Conservation (phyloP, 2,329 filamentous ascomycete species). For the Cytospora piceicola region DNA sequence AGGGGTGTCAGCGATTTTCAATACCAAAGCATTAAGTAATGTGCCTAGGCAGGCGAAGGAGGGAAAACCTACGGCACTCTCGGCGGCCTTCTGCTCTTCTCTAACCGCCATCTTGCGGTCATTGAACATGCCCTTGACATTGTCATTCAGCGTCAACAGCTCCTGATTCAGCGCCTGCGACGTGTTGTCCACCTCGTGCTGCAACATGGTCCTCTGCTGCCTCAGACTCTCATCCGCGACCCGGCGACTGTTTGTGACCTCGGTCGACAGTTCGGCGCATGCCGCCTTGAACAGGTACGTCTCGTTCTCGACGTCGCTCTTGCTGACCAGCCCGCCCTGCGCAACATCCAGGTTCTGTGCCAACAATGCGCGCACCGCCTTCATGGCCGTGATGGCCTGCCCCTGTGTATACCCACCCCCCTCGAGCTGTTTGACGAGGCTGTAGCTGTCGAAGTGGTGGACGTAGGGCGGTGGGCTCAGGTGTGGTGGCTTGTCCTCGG, state of each 20-base stretch:
- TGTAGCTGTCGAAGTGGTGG: slow-evolving; percentile 96
- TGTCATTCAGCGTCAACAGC: slow-evolving; percentile 78
- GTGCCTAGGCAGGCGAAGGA: not conserved
- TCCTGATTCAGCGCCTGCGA: slow-evolving; percentile 86
- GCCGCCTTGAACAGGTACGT: slow-evolving; percentile 92
- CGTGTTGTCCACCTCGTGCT: slow-evolving; percentile 94
- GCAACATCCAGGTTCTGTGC: slow-evolving; percentile 81
- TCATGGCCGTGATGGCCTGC: slow-evolving; percentile 89
- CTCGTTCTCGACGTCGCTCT: slow-evolving; percentile 93
- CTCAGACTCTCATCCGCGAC: slow-evolving; percentile 80
- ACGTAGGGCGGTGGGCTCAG: slow-evolving; percentile 78
- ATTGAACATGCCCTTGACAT: slow-evolving; percentile 94
- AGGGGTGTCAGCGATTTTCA: slow-evolving; percentile 28
- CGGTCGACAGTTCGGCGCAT: slow-evolving; percentile 87
- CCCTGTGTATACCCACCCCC: slow-evolving; percentile 70
- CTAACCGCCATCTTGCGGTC: slow-evolving; percentile 91
- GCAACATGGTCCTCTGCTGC: slow-evolving; percentile 80
- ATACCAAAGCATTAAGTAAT: not conserved
- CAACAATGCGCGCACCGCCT: slow-evolving; percentile 79
- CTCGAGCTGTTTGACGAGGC: slow-evolving; percentile 79
- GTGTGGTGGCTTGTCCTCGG: slow-evolving; percentile 61
- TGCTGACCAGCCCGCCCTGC: slow-evolving; percentile 79
- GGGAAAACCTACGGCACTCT: slow-evolving; percentile 67
- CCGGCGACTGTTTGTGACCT: slow-evolving; percentile 78
- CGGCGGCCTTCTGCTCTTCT: slow-evolving; percentile 83